Evolutionary conservation across 2,329 filamentous ascomycete species (phyloP).

Genomic region (Diaporthe velutina): DNA sequence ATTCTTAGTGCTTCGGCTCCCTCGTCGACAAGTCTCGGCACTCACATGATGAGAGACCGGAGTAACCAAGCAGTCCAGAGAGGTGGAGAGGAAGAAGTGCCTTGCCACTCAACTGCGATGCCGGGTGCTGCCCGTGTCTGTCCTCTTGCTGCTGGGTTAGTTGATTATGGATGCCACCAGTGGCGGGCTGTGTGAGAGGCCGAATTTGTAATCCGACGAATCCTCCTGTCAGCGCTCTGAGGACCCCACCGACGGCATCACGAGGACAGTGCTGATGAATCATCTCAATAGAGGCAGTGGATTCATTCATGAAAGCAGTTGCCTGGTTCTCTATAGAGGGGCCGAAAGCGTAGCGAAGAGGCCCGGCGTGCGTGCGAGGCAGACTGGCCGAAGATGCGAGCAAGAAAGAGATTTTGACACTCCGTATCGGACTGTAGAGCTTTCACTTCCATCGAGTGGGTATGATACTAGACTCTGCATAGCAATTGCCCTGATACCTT

Average conservation of each 20-base stretch:
- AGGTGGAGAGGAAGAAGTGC: neutral
- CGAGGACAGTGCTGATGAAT: neutral
- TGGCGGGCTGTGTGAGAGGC: neutral
- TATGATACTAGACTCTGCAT: neutral
- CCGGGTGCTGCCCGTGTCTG: neutral
- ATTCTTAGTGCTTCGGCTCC: neutral
- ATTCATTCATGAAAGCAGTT: neutral
- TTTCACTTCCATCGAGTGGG: neutral
- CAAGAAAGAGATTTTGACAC: too few relatives aligned
- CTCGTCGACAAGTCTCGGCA: neutral
- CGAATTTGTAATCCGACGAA: neutral
- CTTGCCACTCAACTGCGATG: neutral
- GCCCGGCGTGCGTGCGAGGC: neutral
- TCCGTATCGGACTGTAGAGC: neutral
- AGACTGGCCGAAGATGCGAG: neutral
- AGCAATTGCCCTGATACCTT: neutral
- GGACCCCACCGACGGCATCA: neutral
- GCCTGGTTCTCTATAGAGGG: neutral
- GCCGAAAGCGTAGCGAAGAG: neutral
- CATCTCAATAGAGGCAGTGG: neutral
- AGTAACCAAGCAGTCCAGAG: neutral
- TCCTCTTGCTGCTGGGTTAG: neutral
- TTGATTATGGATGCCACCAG: neutral
- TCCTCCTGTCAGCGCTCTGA: neutral
- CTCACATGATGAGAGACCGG: neutral